phyloP scores from a whole-genome alignment of 2,329 filamentous ascomycete genomes.

The Talaromyces funiculosus region DNA sequence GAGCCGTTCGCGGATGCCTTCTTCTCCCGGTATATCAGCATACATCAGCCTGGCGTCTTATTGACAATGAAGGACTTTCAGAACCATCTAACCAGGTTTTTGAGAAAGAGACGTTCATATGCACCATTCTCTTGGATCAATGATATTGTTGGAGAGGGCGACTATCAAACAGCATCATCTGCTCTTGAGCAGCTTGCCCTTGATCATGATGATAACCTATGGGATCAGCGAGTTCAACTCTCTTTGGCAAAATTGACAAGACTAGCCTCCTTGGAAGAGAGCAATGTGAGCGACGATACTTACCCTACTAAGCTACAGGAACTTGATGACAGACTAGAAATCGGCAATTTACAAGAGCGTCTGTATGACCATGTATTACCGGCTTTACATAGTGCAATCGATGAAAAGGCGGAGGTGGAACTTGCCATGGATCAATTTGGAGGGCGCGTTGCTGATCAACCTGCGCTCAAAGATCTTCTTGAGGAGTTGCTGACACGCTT shows the following conservation, averaged over 20 bases:
- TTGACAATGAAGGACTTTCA: constrained; percentile 66
- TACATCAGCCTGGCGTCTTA: constrained; percentile 60
- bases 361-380: constrained; percentile 67
- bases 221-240: constrained; percentile 90
- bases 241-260: constrained; percentile 79
- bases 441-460: constrained; percentile 53
- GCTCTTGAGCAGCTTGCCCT: constrained; percentile 66
- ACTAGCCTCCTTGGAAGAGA: constrained; percentile 54
- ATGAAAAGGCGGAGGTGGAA: constrained; percentile 70
- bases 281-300: constrained; percentile 24
- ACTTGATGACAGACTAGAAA: constrained; percentile 59
- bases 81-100: constrained; percentile 68
- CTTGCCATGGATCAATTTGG: constrained; percentile 65
- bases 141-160: constrained; percentile 69
- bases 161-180: constrained; percentile 67
- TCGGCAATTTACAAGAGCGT: constrained; percentile 73
- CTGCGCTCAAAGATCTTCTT: constrained; percentile 65
- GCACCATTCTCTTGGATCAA: constrained; percentile 92
- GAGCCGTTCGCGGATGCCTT: constrained; percentile 59
- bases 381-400: constrained; percentile 65
- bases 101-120: constrained; percentile 65
- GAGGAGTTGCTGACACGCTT: constrained; percentile 64
- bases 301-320: constrained; percentile 45
- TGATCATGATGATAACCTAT: constrained; percentile 69
- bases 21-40: constrained; percentile 70